Conservation (phyloP, 2,329 filamentous ascomycete species). For the Microcyclosporella mali region DNA sequence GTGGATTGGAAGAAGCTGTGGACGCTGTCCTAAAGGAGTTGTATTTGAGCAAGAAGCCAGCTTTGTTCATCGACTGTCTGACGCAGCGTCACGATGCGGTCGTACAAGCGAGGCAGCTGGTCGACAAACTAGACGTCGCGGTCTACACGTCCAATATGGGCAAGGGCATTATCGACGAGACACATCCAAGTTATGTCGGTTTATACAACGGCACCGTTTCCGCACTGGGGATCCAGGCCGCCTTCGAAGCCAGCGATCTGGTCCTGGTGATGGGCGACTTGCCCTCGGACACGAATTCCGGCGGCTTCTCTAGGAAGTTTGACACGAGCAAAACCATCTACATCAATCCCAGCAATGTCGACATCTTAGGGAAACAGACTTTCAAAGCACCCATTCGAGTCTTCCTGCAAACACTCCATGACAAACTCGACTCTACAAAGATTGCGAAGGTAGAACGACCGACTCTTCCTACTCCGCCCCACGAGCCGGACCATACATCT, state of each 20-base stretch:
- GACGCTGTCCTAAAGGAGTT: conserved; percentile 71
- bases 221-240: conserved; percentile 33
- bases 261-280: conserved; percentile 37
- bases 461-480: conserved; percentile 24
- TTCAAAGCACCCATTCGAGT: conserved; percentile 35
- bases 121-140: not conserved
- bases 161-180: conserved; percentile 37
- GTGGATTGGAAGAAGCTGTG: conserved; percentile 72
- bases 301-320: conserved; percentile 36
- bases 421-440: conserved; percentile 17
- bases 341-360: conserved; percentile 35
- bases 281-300: conserved; percentile 40
- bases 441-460: conserved; percentile 26
- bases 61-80: conserved; percentile 72
- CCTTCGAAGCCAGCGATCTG: conserved; percentile 33
- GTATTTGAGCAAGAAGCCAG: conserved; percentile 63
- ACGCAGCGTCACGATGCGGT: conserved; percentile 4
- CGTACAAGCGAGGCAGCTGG: not conserved
- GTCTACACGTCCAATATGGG: conserved; percentile 1
- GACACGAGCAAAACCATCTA: conserved; percentile 28
- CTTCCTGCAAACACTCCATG: conserved; percentile 29
- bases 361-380: conserved; percentile 29
- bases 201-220: conserved; percentile 38
- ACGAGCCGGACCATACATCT: conserved; percentile 30
- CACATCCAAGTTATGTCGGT: conserved; percentile 35